Base-by-base conservation (phyloP, 2,329 filamentous ascomycete genomes). In the Arthroderma uncinatum region DNA sequence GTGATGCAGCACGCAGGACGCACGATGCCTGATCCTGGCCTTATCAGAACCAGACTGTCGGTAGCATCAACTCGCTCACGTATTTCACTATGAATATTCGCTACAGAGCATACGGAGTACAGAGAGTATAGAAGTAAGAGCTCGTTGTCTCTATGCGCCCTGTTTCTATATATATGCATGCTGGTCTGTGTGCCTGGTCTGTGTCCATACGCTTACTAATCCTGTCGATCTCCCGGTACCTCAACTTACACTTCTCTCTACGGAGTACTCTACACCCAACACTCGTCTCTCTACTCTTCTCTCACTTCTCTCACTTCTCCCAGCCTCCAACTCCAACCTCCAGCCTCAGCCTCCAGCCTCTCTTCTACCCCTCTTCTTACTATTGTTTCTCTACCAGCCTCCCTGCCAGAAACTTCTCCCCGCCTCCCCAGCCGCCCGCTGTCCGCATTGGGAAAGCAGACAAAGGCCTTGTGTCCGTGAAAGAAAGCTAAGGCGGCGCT, bases 401-500 rank as follows among this genome's bases (percentile, higher is more conserved):
- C 40, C 16, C 40, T 25, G 19, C 10, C n/a, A 47, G 40, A 47
- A 47, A 23, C 19, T 25, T 14, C 40, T 14, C 8, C 40, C 19
- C 21, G 40, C 40, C 9, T 21, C 28, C 28, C 28, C 3, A 7
- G 4, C 28, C 28, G 7, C 1, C 40, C 12, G 10, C 12, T 47
- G 21, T 50, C 47, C 47, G 47, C 47, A 30, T 50, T 19, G 47
- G 47, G 47, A 50, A 50, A 50, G 5, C 47, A 50, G 28, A 50
- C 47, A 50, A 50, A 50, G 47, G 25, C 47, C 25, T 50, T 50
- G 47, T 50, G 19, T 10, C 19, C n/a, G 25, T 50, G 47, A 33
- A 50, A 50, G 25, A 33, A 33, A 30, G 47, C 47, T 50, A 50
- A 33, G 14, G 25, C 8, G 14, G 28, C 47, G 47, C 47, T 50